Evolutionary conservation across 2,329 filamentous ascomycete genomes (phyloP), one percentile per base, ranked within the genome.

Genomic region (Fusarium sp.): DNA sequence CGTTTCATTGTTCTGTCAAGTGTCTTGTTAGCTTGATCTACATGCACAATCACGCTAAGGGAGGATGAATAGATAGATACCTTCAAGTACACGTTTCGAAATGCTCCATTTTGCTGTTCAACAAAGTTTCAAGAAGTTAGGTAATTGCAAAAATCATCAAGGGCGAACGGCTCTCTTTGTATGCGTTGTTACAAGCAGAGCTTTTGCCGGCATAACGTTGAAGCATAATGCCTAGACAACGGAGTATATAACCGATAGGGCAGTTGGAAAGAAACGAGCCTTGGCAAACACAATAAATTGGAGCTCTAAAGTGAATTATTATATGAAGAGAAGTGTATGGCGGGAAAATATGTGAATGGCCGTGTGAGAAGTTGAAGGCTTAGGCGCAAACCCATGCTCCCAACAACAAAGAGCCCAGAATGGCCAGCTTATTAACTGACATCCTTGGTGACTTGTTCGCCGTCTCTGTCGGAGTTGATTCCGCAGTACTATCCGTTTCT

Each of bases 181-280:
- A 74, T 61, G 36, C 23, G 8, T 9, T n/a, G 34, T 9, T 14
- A 16, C 9, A 13, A 36, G 23, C 2, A 36, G 10, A 34, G 16
- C 49, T 14, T 10, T 10, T 13, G 14, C 25, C 16, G 46, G 20
- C 67, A 71, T 74, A 74, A 74, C 71, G 59, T 27, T 18, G 34
- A 71, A 73, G 46, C 71, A 74, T 74, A 74, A 74, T 64, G 64
- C 44, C n/a, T 36, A n/a, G 7, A 10, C 16, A 3, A 40, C 25
- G 11, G 33, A 31, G 14, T 20, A 59, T 33, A 11, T 2, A 14
- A 10, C 6, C 18, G 44, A 29, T 31, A 14, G 25, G 31, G 18
- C 4, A 44, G 4, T 20, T 44, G 29, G 9, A 5, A 20, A 20
- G 11, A 53, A 14, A 23, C 4, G 13, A 42, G 13, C 13, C 14